Base-by-base conservation (phyloP, 306 rosid species). In the Fragaria vesca region DNA sequence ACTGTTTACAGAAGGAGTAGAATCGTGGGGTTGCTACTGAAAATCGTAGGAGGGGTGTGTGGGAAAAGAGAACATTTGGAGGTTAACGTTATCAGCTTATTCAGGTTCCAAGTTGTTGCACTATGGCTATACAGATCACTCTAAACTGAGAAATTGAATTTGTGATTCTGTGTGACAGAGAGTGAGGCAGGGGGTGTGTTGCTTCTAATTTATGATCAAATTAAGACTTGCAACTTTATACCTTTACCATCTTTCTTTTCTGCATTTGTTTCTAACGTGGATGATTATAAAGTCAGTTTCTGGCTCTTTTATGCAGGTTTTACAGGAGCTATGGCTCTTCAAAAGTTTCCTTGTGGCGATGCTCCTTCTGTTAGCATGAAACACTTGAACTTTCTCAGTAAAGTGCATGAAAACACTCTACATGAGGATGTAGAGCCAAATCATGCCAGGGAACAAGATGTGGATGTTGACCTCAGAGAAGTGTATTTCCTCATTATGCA, bases 401-500 rank as follows among this genome's bases (percentile, higher is more conserved):
- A 90, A 83, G 80, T 73, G 85, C 86, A 80, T 51, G 87, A 82
- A 77, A 84, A 82, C 55, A 50, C 85, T 74, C 88, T 80, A 83
- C 80, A 74, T 78, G 82, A 63, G 34, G 84, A 84, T 79, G 76
- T 76, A 54, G 88, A 81, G 74, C 84, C 75, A 73, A 86, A 73
- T 83, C 94, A 43, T 82, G 80, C 74, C 61, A 72, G 74, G 85
- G 98, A 88, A 82, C 86, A 78, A 48, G 87, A 89, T 76, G 86
- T 86, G 77, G 96, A 92, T 81, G 45, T 92, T 85, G 98, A 96
- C 82, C 89, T 86, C 76, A 83, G 92, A 81, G 99, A 96, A 86
- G 88, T 96, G 73, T 96, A 96, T 87, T 96, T 93, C 83, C 99
- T 96, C 73, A 93, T 96, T 46, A 86, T 96, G 99, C 98, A 90